Evolutionary conservation across 495 filamentous ascomycete species (phyloP).

Genomic region (Neurospora africana): DNA sequence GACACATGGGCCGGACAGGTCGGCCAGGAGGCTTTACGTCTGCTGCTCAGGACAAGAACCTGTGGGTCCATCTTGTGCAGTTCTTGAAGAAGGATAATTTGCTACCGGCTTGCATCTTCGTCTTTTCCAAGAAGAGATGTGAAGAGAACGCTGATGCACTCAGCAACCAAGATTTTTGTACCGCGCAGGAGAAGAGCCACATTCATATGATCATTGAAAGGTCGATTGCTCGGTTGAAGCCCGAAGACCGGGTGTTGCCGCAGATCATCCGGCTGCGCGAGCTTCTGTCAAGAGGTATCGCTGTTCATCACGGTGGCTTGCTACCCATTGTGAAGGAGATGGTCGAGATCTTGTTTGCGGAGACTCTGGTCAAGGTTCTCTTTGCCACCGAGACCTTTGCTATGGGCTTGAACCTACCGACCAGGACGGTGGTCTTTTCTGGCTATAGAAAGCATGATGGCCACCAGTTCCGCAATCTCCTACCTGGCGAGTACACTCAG

Average conservation of each 20-base stretch:
- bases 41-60: conserved; percentile 83
- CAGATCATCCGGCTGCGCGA: conserved; percentile 85
- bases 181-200: conserved; percentile 82
- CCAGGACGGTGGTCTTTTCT: conserved; percentile 93
- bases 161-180: conserved; percentile 88
- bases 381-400: conserved; percentile 98
- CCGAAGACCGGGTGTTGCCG: conserved; percentile 77
- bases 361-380: conserved; percentile 86
- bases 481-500: conserved; percentile 95
- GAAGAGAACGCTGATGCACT: conserved; percentile 95
- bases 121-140: conserved; percentile 95
- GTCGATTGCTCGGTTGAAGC: conserved; percentile 83
- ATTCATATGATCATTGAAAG: conserved; percentile 98
- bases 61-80: conserved; percentile 95
- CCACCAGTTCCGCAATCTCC: conserved; percentile 76
- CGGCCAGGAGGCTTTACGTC: conserved; percentile 73
- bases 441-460: conserved; percentile 95
- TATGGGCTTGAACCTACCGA: conserved; percentile 94
- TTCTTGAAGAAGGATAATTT: conserved; percentile 78
- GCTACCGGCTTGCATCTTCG: conserved; percentile 89
- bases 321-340: conserved; percentile 96
- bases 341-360: conserved; percentile 93
- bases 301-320: conserved; percentile 92
- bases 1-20: conserved; percentile 81
- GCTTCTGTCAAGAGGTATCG: conserved; percentile 76